phyloP scores from a whole-genome alignment of 108 stramenopile genomes.

The Pseudonitzschia pungens region DNA sequence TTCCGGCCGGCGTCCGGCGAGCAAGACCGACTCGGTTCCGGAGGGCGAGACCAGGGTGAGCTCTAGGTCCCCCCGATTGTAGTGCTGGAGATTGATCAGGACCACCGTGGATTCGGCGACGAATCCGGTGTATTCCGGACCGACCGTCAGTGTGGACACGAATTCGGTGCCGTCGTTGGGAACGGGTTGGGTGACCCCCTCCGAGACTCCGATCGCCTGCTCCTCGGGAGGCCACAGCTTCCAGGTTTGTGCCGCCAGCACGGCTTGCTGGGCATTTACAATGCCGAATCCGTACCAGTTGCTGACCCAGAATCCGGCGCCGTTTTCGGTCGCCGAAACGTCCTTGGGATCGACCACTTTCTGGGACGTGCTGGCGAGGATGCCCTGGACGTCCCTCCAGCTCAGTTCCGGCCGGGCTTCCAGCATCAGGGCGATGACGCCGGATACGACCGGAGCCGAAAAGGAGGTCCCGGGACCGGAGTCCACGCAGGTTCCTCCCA shows the following conservation, averaged over 20 bases:
- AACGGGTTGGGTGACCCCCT: slow-evolving; percentile 9
- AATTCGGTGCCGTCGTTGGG: slow-evolving; percentile 1
- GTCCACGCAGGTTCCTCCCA: slow-evolving; percentile 19
- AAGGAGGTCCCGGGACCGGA: slow-evolving; percentile 37
- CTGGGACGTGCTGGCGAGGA: slow-evolving; percentile 34
- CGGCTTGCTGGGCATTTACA: slow-evolving; percentile 44
- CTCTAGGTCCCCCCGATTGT: slow-evolving; percentile 39
- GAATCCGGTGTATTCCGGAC: slow-evolving; percentile 7
- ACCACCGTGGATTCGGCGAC: slow-evolving; percentile 39
- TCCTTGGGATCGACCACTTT: slow-evolving; percentile 6
- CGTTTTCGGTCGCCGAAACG: slow-evolving; percentile 20
- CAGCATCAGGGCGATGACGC: slow-evolving; percentile 48
- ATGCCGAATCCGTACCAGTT: slow-evolving; percentile 54
- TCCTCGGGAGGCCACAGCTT: slow-evolving; percentile 17
- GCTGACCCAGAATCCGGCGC: slow-evolving; percentile 35
- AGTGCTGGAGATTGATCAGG: slow-evolving; percentile 31
- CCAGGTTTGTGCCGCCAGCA: slow-evolving; percentile 31
- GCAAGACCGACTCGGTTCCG: slow-evolving; percentile 39
- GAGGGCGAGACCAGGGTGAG: slow-evolving; percentile 33
- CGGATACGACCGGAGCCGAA: slow-evolving; percentile 42
- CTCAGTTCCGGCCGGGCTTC: slow-evolving; percentile 43
- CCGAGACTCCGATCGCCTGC: slow-evolving; percentile 21
- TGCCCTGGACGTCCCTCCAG: slow-evolving; percentile 57
- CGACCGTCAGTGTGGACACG: neutral
- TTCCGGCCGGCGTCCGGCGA: slow-evolving; percentile 34